These are phyloP conservation scores for Lachancea quebecensis DNA, from an alignment of 805 yeast genomes.

Conservation along the genomic window DNA sequence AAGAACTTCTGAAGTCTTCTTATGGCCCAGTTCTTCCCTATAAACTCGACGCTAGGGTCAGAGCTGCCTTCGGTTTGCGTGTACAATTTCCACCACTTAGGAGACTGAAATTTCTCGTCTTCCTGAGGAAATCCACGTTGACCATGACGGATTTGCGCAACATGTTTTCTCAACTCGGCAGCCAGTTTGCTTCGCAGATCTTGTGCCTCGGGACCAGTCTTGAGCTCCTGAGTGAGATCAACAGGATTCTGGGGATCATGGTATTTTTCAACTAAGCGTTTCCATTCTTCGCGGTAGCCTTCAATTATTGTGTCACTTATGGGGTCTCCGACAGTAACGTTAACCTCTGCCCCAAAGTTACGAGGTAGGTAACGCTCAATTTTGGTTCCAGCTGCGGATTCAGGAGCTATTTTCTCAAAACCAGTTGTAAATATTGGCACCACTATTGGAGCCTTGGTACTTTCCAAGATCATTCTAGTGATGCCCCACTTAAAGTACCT, in stretches of 20 bases:
- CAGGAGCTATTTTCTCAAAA: slow-evolving; percentile 82
- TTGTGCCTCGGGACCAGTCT: slow-evolving; percentile 56
- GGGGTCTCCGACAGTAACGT: slow-evolving; percentile 65
- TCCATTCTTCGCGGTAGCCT: slow-evolving; percentile 65
- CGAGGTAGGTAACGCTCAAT: slow-evolving; percentile 53
- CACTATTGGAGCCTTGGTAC: slow-evolving; percentile 75
- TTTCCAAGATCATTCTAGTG: slow-evolving; percentile 72
- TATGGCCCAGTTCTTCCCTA: slow-evolving; percentile 81
- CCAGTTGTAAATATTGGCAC: slow-evolving; percentile 85
- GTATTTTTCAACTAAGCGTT: slow-evolving; percentile 47
- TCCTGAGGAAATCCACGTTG: slow-evolving; percentile 46
- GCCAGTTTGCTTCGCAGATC: slow-evolving; percentile 67
- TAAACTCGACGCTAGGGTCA: slow-evolving; percentile 61
- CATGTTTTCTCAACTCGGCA: slow-evolving; percentile 55
- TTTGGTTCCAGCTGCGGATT: slow-evolving; percentile 48
- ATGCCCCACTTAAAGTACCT: slow-evolving; percentile 96
- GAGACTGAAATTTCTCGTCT: slow-evolving; percentile 60
- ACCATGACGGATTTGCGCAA: slow-evolving; percentile 40
- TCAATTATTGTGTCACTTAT: slow-evolving; percentile 54
- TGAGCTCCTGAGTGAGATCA: slow-evolving; percentile 58
- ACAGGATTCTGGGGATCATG: slow-evolving; percentile 43
- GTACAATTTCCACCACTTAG: slow-evolving; percentile 67
- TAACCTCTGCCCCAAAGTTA: slow-evolving; percentile 59
- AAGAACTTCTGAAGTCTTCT: slow-evolving; percentile 52
- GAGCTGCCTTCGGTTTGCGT: slow-evolving; percentile 58